Base-by-base conservation (phyloP, 345 rosid species). In the Hibiscus tridactylites region DNA sequence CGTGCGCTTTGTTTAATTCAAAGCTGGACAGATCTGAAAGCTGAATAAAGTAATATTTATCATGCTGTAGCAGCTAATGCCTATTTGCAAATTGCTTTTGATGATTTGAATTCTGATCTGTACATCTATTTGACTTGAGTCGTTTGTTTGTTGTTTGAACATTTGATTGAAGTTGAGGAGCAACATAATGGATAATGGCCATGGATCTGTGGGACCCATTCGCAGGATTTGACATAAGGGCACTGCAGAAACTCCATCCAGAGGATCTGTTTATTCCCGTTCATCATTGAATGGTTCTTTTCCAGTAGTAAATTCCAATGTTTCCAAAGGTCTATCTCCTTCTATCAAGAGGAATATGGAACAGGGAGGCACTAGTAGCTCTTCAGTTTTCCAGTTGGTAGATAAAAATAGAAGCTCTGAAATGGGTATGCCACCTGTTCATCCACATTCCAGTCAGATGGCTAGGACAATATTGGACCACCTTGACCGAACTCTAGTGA, bases 401-500 rank as follows among this genome's bases (percentile, higher is more conserved):
- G 79, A 82, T 5, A 74, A 75, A 39, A 87, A 80, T 16, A 71
- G 75, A 69, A 82, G 69, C 70, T 75, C 81, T 64, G 88, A 85
- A 68, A 77, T 71, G 70, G 78, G 82, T 75, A 79, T 76, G 68
- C 85, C 87, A 21, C 78, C 81, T 54, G 92, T 82, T 77, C 99
- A 86, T 70, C 59, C 86, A 28, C 93, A 92, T 78, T 88, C 99
- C 72, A 88, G 88, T 79, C 92, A 85, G 89, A 74, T 79, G 58
- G 97, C 97, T 73, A 81, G 84, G 75, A 90, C 80, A 75, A 95
- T 95, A 81, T 57, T 90, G 84, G 97, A 89, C 65, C 87, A 83
- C 72, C 90, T 95, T 72, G 92, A 90, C 42, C 84, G 97, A 78
- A 86, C 82, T 71, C 71, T 79, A 46, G 77, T 85, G 67, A 88